Percentiles rank a stretch among this genome's conserved stretches.
Conservation (phyloP, 495 filamentous ascomycete genomes). For the Pyrenopolyporus hunteri region DNA sequence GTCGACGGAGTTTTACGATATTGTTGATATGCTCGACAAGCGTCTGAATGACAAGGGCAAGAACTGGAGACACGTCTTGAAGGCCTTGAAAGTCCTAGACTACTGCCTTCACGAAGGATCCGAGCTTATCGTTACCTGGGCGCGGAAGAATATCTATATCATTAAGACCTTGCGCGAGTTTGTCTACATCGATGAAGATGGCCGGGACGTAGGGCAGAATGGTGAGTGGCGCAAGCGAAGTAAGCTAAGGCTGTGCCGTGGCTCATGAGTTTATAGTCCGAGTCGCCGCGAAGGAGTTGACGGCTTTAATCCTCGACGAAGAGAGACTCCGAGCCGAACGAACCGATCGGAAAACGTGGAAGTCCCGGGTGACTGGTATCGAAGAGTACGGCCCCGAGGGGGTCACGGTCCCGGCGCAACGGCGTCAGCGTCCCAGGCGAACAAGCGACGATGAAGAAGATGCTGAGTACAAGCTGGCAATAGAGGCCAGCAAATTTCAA, state of each 20-base stretch:
- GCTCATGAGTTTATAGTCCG: constrained; percentile 67
- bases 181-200: constrained; percentile 92
- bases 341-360: constrained; percentile 92
- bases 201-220: constrained; percentile 92
- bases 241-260: neutral
- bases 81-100: constrained; percentile 96
- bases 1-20: constrained; percentile 97
- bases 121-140: constrained; percentile 96
- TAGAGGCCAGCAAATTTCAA: constrained; percentile 95
- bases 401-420: constrained; percentile 37
- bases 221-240: constrained; percentile 54
- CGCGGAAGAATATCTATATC: constrained; percentile 95
- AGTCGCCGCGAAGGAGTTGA: constrained; percentile 94
- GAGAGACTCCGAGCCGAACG: constrained; percentile 91
- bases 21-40: constrained; percentile 99
- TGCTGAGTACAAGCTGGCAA: constrained; percentile 86
- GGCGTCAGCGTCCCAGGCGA: constrained; percentile 52
- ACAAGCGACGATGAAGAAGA: constrained; percentile 78
- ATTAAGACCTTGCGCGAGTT: constrained; percentile 99
- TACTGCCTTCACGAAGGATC: constrained; percentile 98
- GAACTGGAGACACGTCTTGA: constrained; percentile 99
- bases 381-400: constrained; percentile 71
- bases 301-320: constrained; percentile 91
- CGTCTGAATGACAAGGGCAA: constrained; percentile 99
- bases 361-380: constrained; percentile 90